Evolutionary conservation across 2,329 filamentous ascomycete species (phyloP).

Genomic region (Tolypocladium nubicola): DNA sequence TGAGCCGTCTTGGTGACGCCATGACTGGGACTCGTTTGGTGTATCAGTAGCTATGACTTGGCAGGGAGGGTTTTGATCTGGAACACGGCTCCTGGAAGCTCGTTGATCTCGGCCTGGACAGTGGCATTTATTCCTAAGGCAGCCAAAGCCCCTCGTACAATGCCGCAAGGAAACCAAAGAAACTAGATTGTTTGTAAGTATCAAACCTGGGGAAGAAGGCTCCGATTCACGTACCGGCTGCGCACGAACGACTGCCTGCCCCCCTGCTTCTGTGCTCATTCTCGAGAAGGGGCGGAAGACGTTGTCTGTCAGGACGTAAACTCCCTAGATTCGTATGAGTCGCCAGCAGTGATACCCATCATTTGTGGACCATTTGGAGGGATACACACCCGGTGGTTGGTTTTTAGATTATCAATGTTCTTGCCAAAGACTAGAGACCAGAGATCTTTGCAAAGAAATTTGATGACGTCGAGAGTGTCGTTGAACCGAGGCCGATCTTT

Average conservation of each 20-base stretch:
- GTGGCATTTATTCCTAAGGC: conserved; percentile 83
- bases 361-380: not conserved
- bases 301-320: conserved; percentile 93
- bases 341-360: not conserved
- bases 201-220: not conserved
- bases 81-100: conserved; percentile 82
- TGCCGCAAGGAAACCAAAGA: conserved; percentile 88
- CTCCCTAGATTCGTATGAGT: conserved; percentile 45
- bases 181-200: conserved; percentile 45
- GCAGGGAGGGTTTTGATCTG: conserved; percentile 79
- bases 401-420: conserved; percentile 97
- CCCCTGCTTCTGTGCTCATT: conserved; percentile 75
- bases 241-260: conserved; percentile 62
- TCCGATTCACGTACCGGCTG: conserved; percentile 55
- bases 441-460: conserved; percentile 96
- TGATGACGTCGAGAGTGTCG: conserved; percentile 90
- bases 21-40: not conserved
- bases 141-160: conserved; percentile 86
- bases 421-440: conserved; percentile 94
- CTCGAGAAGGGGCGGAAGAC: conserved; percentile 78
- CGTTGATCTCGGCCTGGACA: conserved; percentile 81
- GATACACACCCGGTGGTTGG: conserved; percentile 69
- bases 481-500: conserved; percentile 78
- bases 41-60: conserved; percentile 41
- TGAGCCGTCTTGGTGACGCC: not conserved